These are phyloP conservation scores for Coemansia sp. DNA, from an alignment of 192 early-diverging fungal genomes.

Conservation along the genomic window DNA sequence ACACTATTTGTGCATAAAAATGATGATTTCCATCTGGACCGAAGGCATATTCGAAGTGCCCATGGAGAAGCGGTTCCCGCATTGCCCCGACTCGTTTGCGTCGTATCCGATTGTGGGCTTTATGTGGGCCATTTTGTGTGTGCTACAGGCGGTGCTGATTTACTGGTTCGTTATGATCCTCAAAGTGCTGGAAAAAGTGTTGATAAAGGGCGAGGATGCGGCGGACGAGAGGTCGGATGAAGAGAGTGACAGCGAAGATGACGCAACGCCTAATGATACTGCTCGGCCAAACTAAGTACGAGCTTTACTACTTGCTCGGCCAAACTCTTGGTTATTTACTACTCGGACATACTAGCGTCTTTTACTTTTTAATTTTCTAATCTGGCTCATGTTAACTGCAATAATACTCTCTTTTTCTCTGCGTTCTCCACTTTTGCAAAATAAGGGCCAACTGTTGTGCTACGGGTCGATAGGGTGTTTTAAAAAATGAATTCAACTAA, in stretches of 20 bases:
- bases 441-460: no score
- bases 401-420: no score
- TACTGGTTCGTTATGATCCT: constrained; percentile 79
- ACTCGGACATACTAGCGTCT: no score
- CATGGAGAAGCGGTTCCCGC: constrained; percentile 59
- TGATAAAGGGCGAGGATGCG: constrained; percentile 62
- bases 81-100: constrained; percentile 58
- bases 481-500: no score
- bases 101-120: constrained; percentile 42
- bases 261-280: neutral
- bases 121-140: constrained; percentile 61
- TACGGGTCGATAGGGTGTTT: no score
- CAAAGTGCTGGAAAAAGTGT: constrained; percentile 58
- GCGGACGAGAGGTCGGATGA: constrained; percentile 67
- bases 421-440: no score
- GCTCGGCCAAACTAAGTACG: no score
- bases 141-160: constrained; percentile 68
- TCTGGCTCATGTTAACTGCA: no score
- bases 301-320: no score
- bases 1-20: constrained; percentile 67
- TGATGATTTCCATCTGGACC: constrained; percentile 65
- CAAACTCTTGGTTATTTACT: no score
- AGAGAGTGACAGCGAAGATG: constrained; percentile 45
- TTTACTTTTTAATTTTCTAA: no score
- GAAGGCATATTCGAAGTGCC: constrained; percentile 50